Conservation (phyloP, 148 eudicot species). For the Cornus florida region DNA sequence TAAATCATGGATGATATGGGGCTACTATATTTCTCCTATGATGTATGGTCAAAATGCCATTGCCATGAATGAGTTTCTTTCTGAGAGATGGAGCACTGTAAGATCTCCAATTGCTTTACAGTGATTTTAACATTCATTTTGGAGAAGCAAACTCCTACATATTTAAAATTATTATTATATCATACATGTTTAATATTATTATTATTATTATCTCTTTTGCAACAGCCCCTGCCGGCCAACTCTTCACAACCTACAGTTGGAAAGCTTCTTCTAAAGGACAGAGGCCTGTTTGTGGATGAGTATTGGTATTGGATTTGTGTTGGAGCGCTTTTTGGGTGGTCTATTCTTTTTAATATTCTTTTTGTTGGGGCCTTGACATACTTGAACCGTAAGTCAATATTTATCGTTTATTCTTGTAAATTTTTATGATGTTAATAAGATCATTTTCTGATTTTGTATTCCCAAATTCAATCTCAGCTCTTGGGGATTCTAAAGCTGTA, state of each 20-base stretch:
- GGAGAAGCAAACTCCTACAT: neutral
- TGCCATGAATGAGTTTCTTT: slow-evolving; percentile 40
- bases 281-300: slow-evolving; percentile 30
- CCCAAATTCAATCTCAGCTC: slow-evolving; percentile 20
- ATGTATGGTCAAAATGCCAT: slow-evolving; percentile 50
- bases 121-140: neutral
- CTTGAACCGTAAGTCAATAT: slow-evolving; percentile 30
- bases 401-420: neutral
- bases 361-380: slow-evolving; percentile 26
- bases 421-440: neutral
- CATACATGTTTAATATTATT: too few relatives aligned
- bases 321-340: slow-evolving; percentile 27
- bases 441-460: neutral
- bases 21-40: slow-evolving; percentile 45
- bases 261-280: slow-evolving; percentile 28
- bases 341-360: slow-evolving; percentile 29
- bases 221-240: slow-evolving; percentile 18
- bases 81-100: slow-evolving; percentile 39
- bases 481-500: slow-evolving; percentile 33
- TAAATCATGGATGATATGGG: slow-evolving; percentile 44
- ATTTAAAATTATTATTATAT: neutral
- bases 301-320: slow-evolving; percentile 34
- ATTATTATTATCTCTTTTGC: neutral
- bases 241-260: slow-evolving; percentile 29
- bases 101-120: slow-evolving; percentile 3